Base-by-base conservation (phyloP, 305 asterid genomes). In the Fraxinus angustifolia region DNA sequence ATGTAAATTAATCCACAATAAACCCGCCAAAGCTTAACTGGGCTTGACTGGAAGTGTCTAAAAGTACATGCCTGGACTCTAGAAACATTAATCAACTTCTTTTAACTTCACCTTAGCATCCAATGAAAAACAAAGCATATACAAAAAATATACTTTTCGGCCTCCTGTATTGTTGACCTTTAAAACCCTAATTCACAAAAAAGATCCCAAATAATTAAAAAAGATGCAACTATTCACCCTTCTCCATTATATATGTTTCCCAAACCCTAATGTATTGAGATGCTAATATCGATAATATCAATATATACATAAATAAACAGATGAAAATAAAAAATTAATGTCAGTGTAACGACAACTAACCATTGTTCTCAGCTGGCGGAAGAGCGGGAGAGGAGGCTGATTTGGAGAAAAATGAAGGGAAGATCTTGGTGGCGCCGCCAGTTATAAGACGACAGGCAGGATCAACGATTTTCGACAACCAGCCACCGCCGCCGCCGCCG, bases 371-470 rank as follows among this genome's bases (percentile, higher is more conserved):
- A 67, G 73, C 38, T 1, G 82, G 82, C 56, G 83, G 84, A 80
- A 78, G 81, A 56, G 82, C 42, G 6, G 75, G 31, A 14, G 45
- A 75, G 71, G 87, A 16, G 12, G 78, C 12, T 4, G 79, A 19
- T 73, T 80, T 78, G 71, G 85, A 82, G 11, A 87, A 82, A 72
- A 86, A 86, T 45, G 87, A 75, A 33, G 91, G 88, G 35, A 89
- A 34, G 17, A 87, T 77, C 34, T 73, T 84, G 77, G 72, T 86
- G 60, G 91, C 90, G 79, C 89, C 86, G 30, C 85, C 85, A 17
- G 84, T 45, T 0, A 89, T 83, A 2, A 89, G 85, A 33, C 89
- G 90, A 83, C 78, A 82, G 8, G 90, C 92, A n/a, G 92, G 92
- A 82, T 86, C 89, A 28, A 88, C 87, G 17, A 89, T 72, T 81